Conservation (phyloP, 257 asterid genomes). For the Nicotiana tabacum region DNA sequence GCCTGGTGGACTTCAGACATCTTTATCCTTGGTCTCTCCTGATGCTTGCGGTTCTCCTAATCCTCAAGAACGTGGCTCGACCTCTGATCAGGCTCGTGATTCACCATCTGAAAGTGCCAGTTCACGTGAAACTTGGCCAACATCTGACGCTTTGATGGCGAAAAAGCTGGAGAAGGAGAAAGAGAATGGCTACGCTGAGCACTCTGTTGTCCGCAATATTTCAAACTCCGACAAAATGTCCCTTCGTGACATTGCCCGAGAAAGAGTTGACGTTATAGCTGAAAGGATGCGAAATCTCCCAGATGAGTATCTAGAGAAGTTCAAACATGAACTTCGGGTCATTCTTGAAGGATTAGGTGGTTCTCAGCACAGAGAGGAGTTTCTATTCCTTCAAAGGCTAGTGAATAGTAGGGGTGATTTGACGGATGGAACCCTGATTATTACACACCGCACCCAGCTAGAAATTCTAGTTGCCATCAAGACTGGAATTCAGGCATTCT, state of each 20-base stretch:
- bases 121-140: slow-evolving; percentile 94
- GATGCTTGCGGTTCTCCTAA: slow-evolving; percentile 82
- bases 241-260: slow-evolving; percentile 74
- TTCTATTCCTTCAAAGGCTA: slow-evolving; percentile 73
- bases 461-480: slow-evolving; percentile 81
- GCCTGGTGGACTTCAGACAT: slow-evolving; percentile 71
- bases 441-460: slow-evolving; percentile 78
- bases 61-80: slow-evolving; percentile 75
- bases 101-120: slow-evolving; percentile 97
- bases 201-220: slow-evolving; percentile 62
- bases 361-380: slow-evolving; percentile 84
- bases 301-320: slow-evolving; percentile 70
- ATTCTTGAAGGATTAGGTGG: slow-evolving; percentile 89
- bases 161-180: slow-evolving; percentile 63
- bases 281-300: slow-evolving; percentile 87
- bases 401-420: slow-evolving; percentile 77
- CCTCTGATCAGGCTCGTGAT: slow-evolving; percentile 69
- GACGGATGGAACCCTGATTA: slow-evolving; percentile 54
- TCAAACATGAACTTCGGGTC: slow-evolving; percentile 71
- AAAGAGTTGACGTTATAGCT: slow-evolving; percentile 64
- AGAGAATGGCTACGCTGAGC: slow-evolving; percentile 67
- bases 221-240: slow-evolving; percentile 66
- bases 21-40: slow-evolving; percentile 66
- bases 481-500: slow-evolving; percentile 91
- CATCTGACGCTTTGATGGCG: slow-evolving; percentile 56